phyloP scores from a whole-genome alignment of 2,329 filamentous ascomycete species.

The Graphilbum ipis-grandicollis region DNA sequence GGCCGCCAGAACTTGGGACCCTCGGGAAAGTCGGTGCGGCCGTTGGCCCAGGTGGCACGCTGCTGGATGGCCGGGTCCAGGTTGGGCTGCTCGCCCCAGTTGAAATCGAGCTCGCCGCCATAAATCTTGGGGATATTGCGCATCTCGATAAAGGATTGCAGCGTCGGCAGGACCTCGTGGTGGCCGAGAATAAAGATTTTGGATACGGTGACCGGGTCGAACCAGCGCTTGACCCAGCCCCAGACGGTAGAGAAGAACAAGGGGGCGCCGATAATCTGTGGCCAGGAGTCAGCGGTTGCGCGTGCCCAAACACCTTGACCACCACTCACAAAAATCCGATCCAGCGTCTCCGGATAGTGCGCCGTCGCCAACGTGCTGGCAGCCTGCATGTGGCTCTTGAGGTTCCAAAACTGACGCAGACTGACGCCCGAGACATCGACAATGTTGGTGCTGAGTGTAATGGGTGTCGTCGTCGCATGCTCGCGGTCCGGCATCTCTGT shows the following conservation, averaged over 20 bases:
- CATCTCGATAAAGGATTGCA: constrained; percentile 66
- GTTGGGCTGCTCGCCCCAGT: constrained; percentile 57
- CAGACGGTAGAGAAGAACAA: constrained; percentile 84
- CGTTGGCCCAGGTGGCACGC: constrained; percentile 33
- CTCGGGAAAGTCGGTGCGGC: constrained; percentile 31
- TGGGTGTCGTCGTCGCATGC: constrained; percentile 55
- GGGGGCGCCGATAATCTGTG: constrained; percentile 76
- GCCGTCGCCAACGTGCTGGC: constrained; percentile 77
- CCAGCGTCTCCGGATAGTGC: constrained; percentile 87
- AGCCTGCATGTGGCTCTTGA: constrained; percentile 87
- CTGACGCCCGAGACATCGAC: constrained; percentile 82
- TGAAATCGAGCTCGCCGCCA: constrained; percentile 70
- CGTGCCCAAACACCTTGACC: no score
- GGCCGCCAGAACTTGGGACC: constrained; percentile 42
- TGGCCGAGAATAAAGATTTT: constrained; percentile 84
- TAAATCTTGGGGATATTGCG: constrained; percentile 79
- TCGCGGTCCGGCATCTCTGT: constrained; percentile 57
- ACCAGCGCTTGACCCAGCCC: constrained; percentile 94
- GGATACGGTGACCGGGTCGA: constrained; percentile 80
- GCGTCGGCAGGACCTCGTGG: constrained; percentile 56
- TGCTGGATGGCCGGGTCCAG: constrained; percentile 46
- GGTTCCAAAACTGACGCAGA: constrained; percentile 87
- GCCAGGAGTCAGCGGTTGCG: not conserved
- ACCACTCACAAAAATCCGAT: constrained; percentile 26
- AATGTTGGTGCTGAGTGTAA: constrained; percentile 86